A percentile compares a stretch with the other conserved stretches of the same genome.
These are phyloP conservation scores for Rossbeevera mucosa DNA, from an alignment of 768 basidiomycete genomes.

Conservation along the genomic window DNA sequence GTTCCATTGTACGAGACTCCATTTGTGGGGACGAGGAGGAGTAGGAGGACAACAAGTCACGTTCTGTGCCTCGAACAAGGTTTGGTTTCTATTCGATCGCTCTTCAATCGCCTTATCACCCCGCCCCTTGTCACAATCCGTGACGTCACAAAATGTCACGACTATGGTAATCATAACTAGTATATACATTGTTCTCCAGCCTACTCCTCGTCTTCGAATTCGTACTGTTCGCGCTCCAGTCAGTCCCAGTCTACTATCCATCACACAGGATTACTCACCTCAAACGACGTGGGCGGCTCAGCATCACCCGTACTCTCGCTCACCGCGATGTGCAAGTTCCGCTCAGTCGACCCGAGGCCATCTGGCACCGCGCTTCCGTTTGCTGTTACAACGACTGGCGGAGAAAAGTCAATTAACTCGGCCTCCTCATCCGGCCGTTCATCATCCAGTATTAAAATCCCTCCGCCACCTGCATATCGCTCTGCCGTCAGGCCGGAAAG, in stretches of 20 bases:
- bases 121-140: constrained; percentile 2
- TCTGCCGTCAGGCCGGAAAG: constrained; percentile 42
- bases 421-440: constrained; percentile 62
- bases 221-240: constrained; percentile 50
- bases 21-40: constrained; percentile 19
- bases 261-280: constrained; percentile 49
- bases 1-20: constrained; percentile 70
- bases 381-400: constrained; percentile 31
- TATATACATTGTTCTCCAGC: neutral
- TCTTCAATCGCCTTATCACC: constrained; percentile 22
- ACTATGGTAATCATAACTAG: neutral
- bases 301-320: constrained; percentile 71
- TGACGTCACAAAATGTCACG: neutral
- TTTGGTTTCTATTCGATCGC: neutral
- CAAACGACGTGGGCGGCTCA: constrained; percentile 74
- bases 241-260: constrained; percentile 11
- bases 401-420: constrained; percentile 66
- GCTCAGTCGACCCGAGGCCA: constrained; percentile 16
- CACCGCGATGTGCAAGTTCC: constrained; percentile 55
- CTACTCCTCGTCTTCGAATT: constrained; percentile 61
- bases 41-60: constrained; percentile 3
- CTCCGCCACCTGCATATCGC: constrained; percentile 75
- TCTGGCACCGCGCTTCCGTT: constrained; percentile 31
- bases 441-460: constrained; percentile 82
- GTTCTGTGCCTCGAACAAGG: constrained; percentile 11